phyloP scores from a whole-genome alignment of 345 rosid species.

The Sisymbrium altissimum region DNA sequence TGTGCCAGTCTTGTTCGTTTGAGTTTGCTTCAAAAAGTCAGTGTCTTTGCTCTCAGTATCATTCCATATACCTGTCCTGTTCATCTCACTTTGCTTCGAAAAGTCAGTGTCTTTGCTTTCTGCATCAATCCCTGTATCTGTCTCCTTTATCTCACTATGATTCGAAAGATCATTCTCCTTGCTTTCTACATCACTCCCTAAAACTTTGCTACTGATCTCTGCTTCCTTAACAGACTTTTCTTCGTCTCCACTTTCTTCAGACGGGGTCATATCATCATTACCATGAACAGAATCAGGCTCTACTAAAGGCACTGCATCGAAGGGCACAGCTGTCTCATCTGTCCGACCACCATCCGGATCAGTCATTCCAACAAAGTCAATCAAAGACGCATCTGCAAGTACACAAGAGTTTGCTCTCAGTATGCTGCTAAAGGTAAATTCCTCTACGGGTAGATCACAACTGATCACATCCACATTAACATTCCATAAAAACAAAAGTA shows the following conservation, averaged over 20 bases:
- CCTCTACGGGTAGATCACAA: not conserved
- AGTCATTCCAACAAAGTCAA: constrained; percentile 24
- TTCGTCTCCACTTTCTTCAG: constrained; percentile 4
- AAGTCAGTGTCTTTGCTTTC: constrained; percentile 23
- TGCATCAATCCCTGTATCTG: constrained; percentile 22
- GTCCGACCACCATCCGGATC: not conserved
- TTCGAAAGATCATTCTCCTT: not conserved
- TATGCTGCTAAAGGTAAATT: not conserved
- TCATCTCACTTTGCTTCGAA: constrained; percentile 2
- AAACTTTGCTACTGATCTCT: constrained; percentile 12
- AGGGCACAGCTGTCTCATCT: constrained; percentile 19
- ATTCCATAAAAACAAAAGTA: too few species aligned
- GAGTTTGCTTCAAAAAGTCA: not conserved
- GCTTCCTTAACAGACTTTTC: not conserved
- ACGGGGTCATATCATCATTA: not conserved
- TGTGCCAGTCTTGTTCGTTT: not conserved
- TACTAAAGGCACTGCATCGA: constrained; percentile 24
- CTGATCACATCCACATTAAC: not conserved
- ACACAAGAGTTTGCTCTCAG: constrained; percentile 8
- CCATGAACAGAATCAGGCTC: constrained; percentile 27
- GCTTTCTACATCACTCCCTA: constrained; percentile 24
- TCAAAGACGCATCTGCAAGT: constrained; percentile 49
- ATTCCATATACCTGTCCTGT: constrained; percentile 13
- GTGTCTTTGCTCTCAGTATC: not conserved
- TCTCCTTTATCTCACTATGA: not conserved